These are phyloP conservation scores for Euphorbia pulcherrima DNA, from an alignment of 345 rosid genomes.

Conservation along the genomic window DNA sequence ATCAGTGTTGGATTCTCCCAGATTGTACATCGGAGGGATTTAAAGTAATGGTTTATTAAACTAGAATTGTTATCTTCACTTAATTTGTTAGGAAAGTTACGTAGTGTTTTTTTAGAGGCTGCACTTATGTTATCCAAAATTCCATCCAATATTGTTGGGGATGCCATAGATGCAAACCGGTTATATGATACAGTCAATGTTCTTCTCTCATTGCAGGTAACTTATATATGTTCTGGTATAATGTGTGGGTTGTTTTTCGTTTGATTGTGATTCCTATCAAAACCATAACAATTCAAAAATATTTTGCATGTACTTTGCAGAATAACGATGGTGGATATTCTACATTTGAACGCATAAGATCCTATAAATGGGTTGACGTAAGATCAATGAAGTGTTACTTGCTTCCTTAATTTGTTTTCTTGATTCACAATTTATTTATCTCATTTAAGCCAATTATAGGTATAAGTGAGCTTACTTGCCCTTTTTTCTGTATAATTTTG, in stretches of 20 bases:
- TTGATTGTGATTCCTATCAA: not conserved
- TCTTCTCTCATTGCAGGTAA: conserved; percentile 83
- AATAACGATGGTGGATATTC: conserved; percentile 78
- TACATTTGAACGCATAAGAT: conserved; percentile 87
- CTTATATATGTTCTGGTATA: conserved; percentile 8
- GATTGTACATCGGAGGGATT: conserved; percentile 93
- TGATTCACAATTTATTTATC: not conserved
- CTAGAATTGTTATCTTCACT: not conserved
- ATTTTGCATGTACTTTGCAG: conserved; percentile 30
- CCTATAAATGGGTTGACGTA: conserved; percentile 91
- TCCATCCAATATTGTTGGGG: conserved; percentile 72
- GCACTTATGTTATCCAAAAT: conserved; percentile 62
- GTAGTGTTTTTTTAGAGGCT: conserved; percentile 38
- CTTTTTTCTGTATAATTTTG: too few relatives aligned
- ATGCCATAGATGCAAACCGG: conserved; percentile 52
- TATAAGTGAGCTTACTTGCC: too few relatives aligned
- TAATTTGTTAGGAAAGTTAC: conserved; percentile 16
- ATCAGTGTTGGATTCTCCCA: conserved; percentile 95
- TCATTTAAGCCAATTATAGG: not conserved
- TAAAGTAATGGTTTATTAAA: conserved; percentile 51
- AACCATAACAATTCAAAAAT: not conserved
- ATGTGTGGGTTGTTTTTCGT: conserved; percentile 36
- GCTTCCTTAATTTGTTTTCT: not conserved
- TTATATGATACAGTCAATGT: conserved; percentile 83
- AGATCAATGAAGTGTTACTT: conserved; percentile 9